phyloP scores from a whole-genome alignment of 2,329 filamentous ascomycete genomes.

The Pseudonectria buxi region DNA sequence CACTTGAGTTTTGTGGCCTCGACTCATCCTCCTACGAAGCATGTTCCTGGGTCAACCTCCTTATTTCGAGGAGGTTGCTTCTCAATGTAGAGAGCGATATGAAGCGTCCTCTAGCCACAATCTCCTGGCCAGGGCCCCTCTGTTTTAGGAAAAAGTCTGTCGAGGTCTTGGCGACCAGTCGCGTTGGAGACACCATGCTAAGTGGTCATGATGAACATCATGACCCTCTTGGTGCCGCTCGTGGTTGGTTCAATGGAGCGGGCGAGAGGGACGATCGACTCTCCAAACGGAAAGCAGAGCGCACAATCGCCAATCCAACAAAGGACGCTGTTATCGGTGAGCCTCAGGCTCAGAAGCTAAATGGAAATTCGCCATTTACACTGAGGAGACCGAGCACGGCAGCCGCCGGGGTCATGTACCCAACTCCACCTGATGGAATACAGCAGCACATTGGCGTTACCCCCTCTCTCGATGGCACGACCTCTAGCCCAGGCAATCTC shows the following conservation, averaged over 20 bases:
- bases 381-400: conserved; percentile 43
- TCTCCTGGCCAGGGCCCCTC: conserved; percentile 49
- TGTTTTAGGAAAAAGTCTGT: conserved; percentile 45
- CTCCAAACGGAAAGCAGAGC: conserved; percentile 43
- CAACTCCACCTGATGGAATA: conserved; percentile 63
- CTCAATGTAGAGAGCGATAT: conserved; percentile 36
- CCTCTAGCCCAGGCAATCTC: conserved; percentile 48
- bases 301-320: conserved; percentile 34
- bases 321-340: conserved; percentile 38
- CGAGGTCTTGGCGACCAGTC: conserved; percentile 32
- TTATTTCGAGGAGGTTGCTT: conserved; percentile 39
- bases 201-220: conserved; percentile 35
- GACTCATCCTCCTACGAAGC: conserved; percentile 36
- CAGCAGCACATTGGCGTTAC: conserved; percentile 47
- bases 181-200: conserved; percentile 32
- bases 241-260: conserved; percentile 39
- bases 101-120: conserved; percentile 35
- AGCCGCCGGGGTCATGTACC: conserved; percentile 55
- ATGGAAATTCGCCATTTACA: conserved; percentile 45
- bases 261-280: conserved; percentile 42
- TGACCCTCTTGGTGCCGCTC: conserved; percentile 43
- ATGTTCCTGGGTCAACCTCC: conserved; percentile 45
- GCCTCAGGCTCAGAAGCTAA: conserved; percentile 35
- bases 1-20: conserved; percentile 45
- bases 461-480: conserved; percentile 49